phyloP scores from a whole-genome alignment of 2,329 filamentous ascomycete species.

The Oidium heveae region DNA sequence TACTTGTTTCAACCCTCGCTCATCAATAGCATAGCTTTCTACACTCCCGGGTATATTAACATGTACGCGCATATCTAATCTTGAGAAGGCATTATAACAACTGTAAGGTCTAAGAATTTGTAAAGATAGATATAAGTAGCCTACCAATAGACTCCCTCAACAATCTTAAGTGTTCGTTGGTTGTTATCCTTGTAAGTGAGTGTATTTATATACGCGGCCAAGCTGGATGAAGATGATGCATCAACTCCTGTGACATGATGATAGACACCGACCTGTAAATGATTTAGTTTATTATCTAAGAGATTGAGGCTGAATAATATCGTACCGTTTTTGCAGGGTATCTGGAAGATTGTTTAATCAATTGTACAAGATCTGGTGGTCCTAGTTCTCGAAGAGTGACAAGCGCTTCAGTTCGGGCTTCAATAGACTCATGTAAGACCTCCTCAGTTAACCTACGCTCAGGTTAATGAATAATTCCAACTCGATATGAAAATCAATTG shows the following conservation, averaged over 20 bases:
- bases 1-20: slow-evolving; percentile 81
- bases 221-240: slow-evolving; percentile 85
- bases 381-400: slow-evolving; percentile 73
- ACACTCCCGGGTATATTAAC: slow-evolving; percentile 92
- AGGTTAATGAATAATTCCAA: slow-evolving; percentile 5
- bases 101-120: slow-evolving; percentile 17
- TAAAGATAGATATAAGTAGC: not conserved
- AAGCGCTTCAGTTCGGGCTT: slow-evolving; percentile 75
- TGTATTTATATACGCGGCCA: slow-evolving; percentile 96
- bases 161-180: slow-evolving; percentile 56
- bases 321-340: slow-evolving; percentile 30
- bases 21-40: slow-evolving; percentile 92
- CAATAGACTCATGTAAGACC: slow-evolving; percentile 71
- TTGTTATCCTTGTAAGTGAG: slow-evolving; percentile 74
- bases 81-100: slow-evolving; percentile 98
- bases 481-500: not conserved
- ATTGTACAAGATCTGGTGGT: slow-evolving; percentile 83
- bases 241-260: slow-evolving; percentile 96
- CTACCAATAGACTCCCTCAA: slow-evolving; percentile 84
- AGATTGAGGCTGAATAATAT: not conserved
- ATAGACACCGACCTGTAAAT: slow-evolving; percentile 57
- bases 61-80: slow-evolving; percentile 94
- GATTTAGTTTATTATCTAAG: not conserved
- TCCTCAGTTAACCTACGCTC: slow-evolving; percentile 65
- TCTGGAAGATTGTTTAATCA: slow-evolving; percentile 48